Evolutionary conservation across 805 yeast genomes (phyloP).

Genomic region (Lipomyces lipofer): DNA sequence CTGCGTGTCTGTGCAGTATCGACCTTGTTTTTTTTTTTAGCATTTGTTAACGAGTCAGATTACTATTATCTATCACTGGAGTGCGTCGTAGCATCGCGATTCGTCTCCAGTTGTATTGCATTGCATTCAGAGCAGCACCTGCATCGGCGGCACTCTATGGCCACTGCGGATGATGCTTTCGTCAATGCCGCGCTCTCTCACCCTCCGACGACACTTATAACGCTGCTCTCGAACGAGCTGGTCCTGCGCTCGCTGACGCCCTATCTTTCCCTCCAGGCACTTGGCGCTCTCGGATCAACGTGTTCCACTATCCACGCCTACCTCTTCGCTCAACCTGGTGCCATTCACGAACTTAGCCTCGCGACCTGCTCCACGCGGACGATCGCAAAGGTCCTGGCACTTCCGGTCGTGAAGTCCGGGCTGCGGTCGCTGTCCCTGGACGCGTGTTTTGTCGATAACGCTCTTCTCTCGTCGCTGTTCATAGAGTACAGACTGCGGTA

Average conservation of each 20-base stretch:
- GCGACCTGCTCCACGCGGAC: constrained; percentile 9
- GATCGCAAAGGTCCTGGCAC: constrained; percentile 44
- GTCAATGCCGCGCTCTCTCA: too few relatives aligned
- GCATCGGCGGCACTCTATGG: too few relatives aligned
- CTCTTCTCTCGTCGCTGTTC: constrained; percentile 18
- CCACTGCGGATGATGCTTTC: too few relatives aligned
- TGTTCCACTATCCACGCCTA: constrained; percentile 5
- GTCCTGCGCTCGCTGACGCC: constrained; percentile 26
- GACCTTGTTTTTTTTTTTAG: too few relatives aligned
- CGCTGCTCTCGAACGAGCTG: constrained; percentile 17
- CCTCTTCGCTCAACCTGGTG: constrained; percentile 14
- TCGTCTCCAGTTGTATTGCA: too few relatives aligned
- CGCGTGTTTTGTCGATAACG: constrained; percentile 26
- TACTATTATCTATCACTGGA: too few relatives aligned
- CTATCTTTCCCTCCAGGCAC: constrained; percentile 13
- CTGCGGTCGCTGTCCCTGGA: constrained; percentile 50
- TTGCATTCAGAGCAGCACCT: too few relatives aligned
- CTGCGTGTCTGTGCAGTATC: too few relatives aligned
- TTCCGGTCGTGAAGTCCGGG: constrained; percentile 56
- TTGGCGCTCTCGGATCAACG: constrained; percentile 14
- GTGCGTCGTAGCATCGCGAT: too few relatives aligned
- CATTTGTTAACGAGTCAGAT: too few relatives aligned
- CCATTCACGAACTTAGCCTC: constrained; percentile 26
- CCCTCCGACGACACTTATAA: constrained; percentile 3
- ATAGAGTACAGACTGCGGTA: constrained; percentile 19